Percentiles rank a stretch among this genome's conserved stretches.
Conservation (phyloP, 2,329 filamentous ascomycete genomes). For the Seiridium cupressi region DNA sequence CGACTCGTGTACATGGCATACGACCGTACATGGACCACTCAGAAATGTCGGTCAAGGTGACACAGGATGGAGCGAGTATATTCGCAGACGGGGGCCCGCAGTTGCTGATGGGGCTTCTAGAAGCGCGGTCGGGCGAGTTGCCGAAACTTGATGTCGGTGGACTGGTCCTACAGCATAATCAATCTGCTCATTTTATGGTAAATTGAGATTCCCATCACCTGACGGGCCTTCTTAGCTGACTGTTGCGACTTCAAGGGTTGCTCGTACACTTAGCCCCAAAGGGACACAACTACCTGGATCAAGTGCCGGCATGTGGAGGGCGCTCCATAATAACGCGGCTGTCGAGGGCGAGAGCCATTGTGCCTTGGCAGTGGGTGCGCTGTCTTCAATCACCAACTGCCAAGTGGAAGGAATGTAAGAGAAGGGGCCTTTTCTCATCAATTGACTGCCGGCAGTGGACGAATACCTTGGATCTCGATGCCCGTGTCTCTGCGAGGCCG, state of each 20-base stretch:
- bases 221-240: not conserved
- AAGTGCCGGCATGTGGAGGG: conserved; percentile 1
- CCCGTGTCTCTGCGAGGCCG: no score
- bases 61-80: not conserved
- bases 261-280: not conserved
- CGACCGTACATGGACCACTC: not conserved
- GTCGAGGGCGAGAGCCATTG: not conserved
- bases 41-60: not conserved
- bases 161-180: no score
- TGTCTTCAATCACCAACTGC: no score
- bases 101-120: not conserved
- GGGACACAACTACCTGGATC: not conserved
- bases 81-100: no score
- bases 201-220: not conserved
- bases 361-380: no score
- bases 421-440: no score
- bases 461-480: no score
- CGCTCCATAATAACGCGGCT: not conserved
- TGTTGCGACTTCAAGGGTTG: not conserved
- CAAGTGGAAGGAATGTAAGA: no score
- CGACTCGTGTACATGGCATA: not conserved
- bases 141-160: no score
- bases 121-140: not conserved
- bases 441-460: no score
- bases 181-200: not conserved